Evolutionary conservation across 345 rosid genomes (phyloP).

Genomic region (Gossypium arboreum): DNA sequence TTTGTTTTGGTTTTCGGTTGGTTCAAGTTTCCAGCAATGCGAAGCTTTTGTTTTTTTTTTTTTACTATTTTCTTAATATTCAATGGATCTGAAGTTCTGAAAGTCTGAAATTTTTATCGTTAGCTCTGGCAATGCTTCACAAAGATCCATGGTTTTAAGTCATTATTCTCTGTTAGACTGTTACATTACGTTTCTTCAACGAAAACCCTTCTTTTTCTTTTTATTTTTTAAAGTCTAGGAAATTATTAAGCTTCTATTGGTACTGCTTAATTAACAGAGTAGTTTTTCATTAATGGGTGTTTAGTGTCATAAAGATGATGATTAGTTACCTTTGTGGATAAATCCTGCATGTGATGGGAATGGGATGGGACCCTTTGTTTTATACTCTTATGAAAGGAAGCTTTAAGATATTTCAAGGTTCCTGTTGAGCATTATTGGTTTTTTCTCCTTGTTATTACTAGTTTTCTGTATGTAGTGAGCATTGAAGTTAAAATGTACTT

Average conservation of each 20-base stretch:
- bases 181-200: conserved; percentile 15
- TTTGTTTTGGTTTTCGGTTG: conserved; percentile 4
- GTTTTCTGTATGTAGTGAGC: neutral
- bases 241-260: conserved; percentile 16
- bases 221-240: conserved; percentile 13
- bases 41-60: neutral
- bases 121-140: conserved; percentile 7
- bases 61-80: conserved; percentile 4
- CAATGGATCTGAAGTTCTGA: conserved; percentile 15
- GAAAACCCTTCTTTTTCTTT: conserved; percentile 30
- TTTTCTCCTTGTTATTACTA: conserved; percentile 11
- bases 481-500: neutral
- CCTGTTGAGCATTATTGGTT: neutral
- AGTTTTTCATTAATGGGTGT: neutral
- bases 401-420: conserved; percentile 14
- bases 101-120: conserved; percentile 1
- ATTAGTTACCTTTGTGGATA: conserved; percentile 21
- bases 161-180: conserved; percentile 24
- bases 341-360: conserved; percentile 15
- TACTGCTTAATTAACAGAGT: neutral
- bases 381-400: conserved; percentile 12
- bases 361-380: conserved; percentile 13
- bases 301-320: conserved; percentile 9
- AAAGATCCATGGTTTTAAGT: conserved; percentile 29
- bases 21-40: conserved; percentile 6